A percentile compares a stretch with the other conserved stretches of the same genome.
These are phyloP conservation scores for Plasmopara viticola DNA, from an alignment of 352 stramenopile species.

Conservation along the genomic window DNA sequence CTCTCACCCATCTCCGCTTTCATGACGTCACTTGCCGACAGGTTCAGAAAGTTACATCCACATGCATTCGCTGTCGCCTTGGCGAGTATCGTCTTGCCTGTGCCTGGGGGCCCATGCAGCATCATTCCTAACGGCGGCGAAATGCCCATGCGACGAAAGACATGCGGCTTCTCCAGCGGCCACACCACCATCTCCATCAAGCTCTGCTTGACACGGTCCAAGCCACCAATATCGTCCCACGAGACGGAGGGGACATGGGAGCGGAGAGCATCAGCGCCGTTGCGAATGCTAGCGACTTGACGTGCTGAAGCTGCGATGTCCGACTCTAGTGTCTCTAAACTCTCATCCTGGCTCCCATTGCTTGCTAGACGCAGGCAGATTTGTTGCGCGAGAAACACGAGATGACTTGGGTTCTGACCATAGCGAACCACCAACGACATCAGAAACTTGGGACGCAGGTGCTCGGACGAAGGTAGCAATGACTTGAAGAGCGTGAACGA, in stretches of 20 bases:
- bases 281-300: constrained; percentile 34
- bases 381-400: constrained; percentile 48
- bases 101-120: constrained; percentile 71
- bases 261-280: constrained; percentile 28
- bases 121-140: constrained; percentile 70
- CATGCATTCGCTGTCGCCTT: constrained; percentile 74
- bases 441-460: constrained; percentile 41
- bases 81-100: constrained; percentile 82
- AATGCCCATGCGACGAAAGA: constrained; percentile 79
- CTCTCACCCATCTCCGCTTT: constrained; percentile 79
- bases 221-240: constrained; percentile 73
- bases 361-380: constrained; percentile 20
- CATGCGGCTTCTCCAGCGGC: constrained; percentile 70
- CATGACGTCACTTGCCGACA: constrained; percentile 75
- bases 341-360: constrained; percentile 5
- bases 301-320: constrained; percentile 43
- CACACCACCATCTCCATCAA: constrained; percentile 84
- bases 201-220: constrained; percentile 63
- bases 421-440: constrained; percentile 61
- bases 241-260: constrained; percentile 53
- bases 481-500: constrained; percentile 37
- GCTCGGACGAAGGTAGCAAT: constrained; percentile 27
- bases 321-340: constrained; percentile 21
- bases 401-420: constrained; percentile 71
- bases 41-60: constrained; percentile 79